These are phyloP conservation scores for Boletus reticulatus DNA, from an alignment of 768 basidiomycete species.

Conservation along the genomic window DNA sequence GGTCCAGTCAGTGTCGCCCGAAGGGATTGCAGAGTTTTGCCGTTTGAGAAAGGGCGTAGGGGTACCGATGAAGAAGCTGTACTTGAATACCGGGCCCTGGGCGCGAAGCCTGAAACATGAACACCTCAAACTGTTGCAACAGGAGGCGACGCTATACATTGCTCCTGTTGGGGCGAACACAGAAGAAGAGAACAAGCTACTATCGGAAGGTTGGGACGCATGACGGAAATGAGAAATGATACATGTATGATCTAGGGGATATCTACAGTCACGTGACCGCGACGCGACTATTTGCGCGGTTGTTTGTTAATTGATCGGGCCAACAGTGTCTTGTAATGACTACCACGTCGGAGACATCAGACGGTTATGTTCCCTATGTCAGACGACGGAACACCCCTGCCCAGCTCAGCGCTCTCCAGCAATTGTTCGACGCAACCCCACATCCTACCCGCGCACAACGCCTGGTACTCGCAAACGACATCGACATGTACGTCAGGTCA, in stretches of 20 bases:
- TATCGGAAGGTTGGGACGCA: slow-evolving; percentile 18
- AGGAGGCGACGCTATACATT: slow-evolving; percentile 29
- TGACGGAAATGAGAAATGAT: slow-evolving; percentile 2
- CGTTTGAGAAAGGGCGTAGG: slow-evolving; percentile 36
- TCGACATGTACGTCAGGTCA: slow-evolving; percentile 33
- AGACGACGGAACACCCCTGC: slow-evolving; percentile 32
- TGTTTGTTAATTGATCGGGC: slow-evolving; percentile 16
- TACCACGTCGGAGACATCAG: neutral
- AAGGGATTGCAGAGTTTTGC: slow-evolving; percentile 36
- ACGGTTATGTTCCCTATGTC: slow-evolving; percentile 24
- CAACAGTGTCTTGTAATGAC: slow-evolving; percentile 6
- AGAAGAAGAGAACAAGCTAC: slow-evolving; percentile 43
- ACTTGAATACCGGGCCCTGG: slow-evolving; percentile 40
- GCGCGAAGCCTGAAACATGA: slow-evolving; percentile 15
- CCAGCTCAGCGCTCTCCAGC: slow-evolving; percentile 36
- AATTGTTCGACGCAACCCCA: slow-evolving; percentile 34
- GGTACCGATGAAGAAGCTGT: slow-evolving; percentile 50
- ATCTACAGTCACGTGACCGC: slow-evolving; percentile 25
- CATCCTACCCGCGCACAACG: slow-evolving; percentile 46
- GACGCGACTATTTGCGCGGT: slow-evolving; percentile 17
- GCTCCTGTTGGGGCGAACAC: slow-evolving; percentile 39
- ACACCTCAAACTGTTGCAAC: slow-evolving; percentile 23
- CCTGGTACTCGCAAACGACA: slow-evolving; percentile 36
- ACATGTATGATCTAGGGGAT: slow-evolving; percentile 4
- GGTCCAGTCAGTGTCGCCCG: slow-evolving; percentile 37